Evolutionary conservation across 371 early-diverging fungal genomes (phyloP), one percentile per base, ranked within the genome.

Genomic region (Thermomucor indicae-seudaticae): DNA sequence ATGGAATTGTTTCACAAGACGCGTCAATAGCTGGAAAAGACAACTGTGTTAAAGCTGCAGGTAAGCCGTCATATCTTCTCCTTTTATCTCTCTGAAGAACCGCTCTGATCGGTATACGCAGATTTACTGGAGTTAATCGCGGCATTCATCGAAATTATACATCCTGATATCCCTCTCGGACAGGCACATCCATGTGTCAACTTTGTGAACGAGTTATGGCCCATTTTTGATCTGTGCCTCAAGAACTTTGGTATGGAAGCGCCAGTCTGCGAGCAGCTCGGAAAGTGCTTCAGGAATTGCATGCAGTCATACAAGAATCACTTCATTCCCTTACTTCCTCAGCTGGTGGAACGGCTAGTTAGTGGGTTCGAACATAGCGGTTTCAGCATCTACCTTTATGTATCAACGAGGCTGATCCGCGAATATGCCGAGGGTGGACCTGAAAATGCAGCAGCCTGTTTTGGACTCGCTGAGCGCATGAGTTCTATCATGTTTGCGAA

Each of bases 161-260:
- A 65, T 38, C 78, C 81, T 14, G 70, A 80, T 7, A 60, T 76
- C 19, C 72, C 75, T 1, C 57, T 72, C 1, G 44, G 62, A 19
- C 72, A 79, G 25, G 60, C 76, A 6, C 86, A 91, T 57, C 93
- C 93, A 7, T 83, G 84, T 49, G 72, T 88, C 17, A 69, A 72
- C 6, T 77, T 92, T 43, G 69, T 96, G 34, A 70, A 76, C 38
- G 82, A 89, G 44, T 61, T 93, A 23, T 93, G 92, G 93, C 92
- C 93, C 0, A 78, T 82, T 43, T 60, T 78, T 72, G 83, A 81
- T 20, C 45, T 74, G 20, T 65, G 84, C 19, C 57, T 80, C 29
- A 70, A 74, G 19, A 72, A 81, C 31, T 74, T 78, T 43, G 82
- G 83, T 0, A 75, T 60, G 14, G 66, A 78, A 43, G 43, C 67